Evolutionary conservation across 2,329 filamentous ascomycete genomes (phyloP), one percentile per base, ranked within the genome.

Genomic region (Claviceps sorghi): DNA sequence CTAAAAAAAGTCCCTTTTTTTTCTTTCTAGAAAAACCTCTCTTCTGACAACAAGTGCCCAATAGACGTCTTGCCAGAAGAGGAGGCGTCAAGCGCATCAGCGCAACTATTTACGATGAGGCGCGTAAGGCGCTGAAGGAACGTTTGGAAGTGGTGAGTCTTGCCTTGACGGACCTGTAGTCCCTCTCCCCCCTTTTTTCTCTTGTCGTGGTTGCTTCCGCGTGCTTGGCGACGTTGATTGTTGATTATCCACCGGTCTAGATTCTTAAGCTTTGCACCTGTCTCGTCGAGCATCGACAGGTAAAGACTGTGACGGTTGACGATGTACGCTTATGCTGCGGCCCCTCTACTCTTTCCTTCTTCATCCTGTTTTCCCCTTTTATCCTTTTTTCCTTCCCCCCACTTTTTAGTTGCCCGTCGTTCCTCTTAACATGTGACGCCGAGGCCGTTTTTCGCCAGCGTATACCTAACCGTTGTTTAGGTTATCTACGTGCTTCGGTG

Each of bases 61-160:
- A 42, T 53, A 82, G 84, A 58, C 82, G 86, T 42, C 67, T 91
- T 0, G 86, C 86, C 1, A 78, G 86, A 6, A 80, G 86, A 7
- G 86, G 86, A 1, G 86, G 86, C 0, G 82, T 91, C 0, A 89
- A 89, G 62, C 73, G 86, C 0, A 88, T 90, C 9, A 83, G 81
- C 0, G 75, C 62, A 0, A 57, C 46, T 0, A 82, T 89, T 2
- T 90, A 90, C 59, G 72, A 80, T 0, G 82, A 86, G 0, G 64
- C 74, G 0, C 71, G 86, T 0, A 19, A 4, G 0, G 78, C 72
- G 0, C 50, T 90, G 1, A 78, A 73, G 22, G 55, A 59, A 0
- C 69, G 73, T 0, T 65, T 90, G 0, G 58, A 67, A 5, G 56
- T 57, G 30, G 79, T 82, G 68, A 36, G 67, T 43, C 40, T 4